A percentile compares a stretch with the other conserved stretches of the same genome.
phyloP scores from a whole-genome alignment of 2,329 filamentous ascomycete species.

The Eutypella sp. region DNA sequence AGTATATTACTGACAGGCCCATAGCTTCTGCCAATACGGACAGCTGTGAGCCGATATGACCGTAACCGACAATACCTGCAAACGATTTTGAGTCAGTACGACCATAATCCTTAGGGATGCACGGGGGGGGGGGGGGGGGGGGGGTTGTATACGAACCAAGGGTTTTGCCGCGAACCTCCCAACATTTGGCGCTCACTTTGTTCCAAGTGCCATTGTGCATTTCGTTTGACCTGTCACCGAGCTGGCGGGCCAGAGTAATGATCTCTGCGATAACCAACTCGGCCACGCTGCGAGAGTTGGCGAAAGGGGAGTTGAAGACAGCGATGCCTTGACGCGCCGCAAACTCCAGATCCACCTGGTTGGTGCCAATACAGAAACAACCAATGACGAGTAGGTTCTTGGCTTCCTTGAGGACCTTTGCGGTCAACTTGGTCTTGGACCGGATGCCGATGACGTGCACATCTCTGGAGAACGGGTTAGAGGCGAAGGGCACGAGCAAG shows the following conservation, averaged over 20 bases:
- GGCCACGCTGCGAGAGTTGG: constrained; percentile 93
- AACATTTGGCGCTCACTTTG: constrained; percentile 94
- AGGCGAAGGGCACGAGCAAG: background rate
- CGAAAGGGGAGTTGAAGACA: constrained; percentile 98
- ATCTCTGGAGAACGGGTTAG: constrained; percentile 51
- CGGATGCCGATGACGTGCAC: constrained; percentile 97
- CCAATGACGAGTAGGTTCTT: constrained; percentile 94
- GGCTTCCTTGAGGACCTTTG: constrained; percentile 77
- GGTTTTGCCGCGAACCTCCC: constrained; percentile 97
- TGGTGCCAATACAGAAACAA: constrained; percentile 98
- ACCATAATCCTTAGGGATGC: constrained; percentile 1
- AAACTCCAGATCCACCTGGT: constrained; percentile 83
- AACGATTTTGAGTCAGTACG: constrained; percentile 2
- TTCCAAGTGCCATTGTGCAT: constrained; percentile 96
- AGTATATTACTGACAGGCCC: constrained; percentile 98
- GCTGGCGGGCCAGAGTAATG: constrained; percentile 83
- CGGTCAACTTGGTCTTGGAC: constrained; percentile 92
- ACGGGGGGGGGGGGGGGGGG: constrained; percentile 1
- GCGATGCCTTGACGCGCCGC: constrained; percentile 83
- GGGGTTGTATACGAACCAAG: constrained; percentile 52
- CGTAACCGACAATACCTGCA: constrained; percentile 85
- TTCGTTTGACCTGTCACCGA: constrained; percentile 89
- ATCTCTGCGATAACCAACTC: constrained; percentile 95
- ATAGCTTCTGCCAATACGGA: constrained; percentile 94
- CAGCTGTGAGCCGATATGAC: constrained; percentile 93